Conservation (phyloP, 2,329 filamentous ascomycete species). For the Pseudogymnoascus sp. region DNA sequence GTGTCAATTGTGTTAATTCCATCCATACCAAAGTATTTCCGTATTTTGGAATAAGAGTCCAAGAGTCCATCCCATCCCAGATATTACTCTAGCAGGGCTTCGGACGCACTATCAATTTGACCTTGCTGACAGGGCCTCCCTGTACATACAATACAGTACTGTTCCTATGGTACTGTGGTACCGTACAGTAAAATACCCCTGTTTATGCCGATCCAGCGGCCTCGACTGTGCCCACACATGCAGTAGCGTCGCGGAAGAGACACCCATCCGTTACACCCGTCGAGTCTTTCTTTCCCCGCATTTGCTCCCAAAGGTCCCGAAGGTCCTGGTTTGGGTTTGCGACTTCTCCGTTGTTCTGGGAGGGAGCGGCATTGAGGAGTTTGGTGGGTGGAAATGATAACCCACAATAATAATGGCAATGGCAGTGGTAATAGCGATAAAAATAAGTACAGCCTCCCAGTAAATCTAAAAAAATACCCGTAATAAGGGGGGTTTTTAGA, state of each 20-base stretch:
- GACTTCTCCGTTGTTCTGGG: background rate
- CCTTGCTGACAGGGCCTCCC: background rate
- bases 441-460: background rate
- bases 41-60: background rate
- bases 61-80: background rate
- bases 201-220: background rate
- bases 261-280: conserved; percentile 4
- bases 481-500: too few relatives aligned
- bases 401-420: background rate
- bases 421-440: background rate
- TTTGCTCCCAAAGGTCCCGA: background rate
- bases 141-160: background rate
- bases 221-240: conserved; percentile 7
- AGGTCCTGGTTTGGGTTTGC: background rate
- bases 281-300: conserved; percentile 3
- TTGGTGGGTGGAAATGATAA: background rate
- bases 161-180: too few relatives aligned
- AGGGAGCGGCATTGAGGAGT: background rate
- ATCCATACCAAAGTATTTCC: background rate
- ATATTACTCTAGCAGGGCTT: conserved; percentile 5
- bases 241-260: conserved; percentile 3
- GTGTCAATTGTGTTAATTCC: too few relatives aligned
- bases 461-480: background rate
- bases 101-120: conserved; percentile 4
- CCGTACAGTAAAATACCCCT: background rate